These are phyloP conservation scores for Ochetophila trinervis DNA, from an alignment of 306 rosid species.

Conservation along the genomic window DNA sequence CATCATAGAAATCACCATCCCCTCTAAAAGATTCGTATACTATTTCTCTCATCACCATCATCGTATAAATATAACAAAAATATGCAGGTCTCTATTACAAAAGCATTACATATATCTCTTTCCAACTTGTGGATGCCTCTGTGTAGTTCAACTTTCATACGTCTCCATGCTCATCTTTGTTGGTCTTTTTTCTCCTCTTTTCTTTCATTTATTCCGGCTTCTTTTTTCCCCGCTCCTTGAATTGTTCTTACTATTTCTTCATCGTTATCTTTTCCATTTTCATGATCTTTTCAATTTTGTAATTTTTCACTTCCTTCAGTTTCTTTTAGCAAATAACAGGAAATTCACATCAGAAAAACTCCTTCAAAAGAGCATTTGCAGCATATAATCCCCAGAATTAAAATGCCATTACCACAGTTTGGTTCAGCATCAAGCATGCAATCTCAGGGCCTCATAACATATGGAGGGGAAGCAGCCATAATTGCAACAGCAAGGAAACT, in stretches of 20 bases:
- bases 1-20: not conserved
- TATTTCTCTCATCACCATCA: no score
- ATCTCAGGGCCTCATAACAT: constrained; percentile 31
- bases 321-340: constrained; percentile 26
- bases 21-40: not conserved
- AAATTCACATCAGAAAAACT: constrained; percentile 23
- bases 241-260: constrained; percentile 1
- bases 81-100: not conserved
- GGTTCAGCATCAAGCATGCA: constrained; percentile 21
- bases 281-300: constrained; percentile 15
- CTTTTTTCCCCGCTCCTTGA: constrained; percentile 7
- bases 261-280: constrained; percentile 2
- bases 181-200: constrained; percentile 20
- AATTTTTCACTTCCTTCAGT: constrained; percentile 11
- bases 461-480: constrained; percentile 22
- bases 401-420: constrained; percentile 15
- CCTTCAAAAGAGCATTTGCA: constrained; percentile 11
- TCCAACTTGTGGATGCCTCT: not conserved
- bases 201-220: constrained; percentile 9
- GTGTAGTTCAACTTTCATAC: not conserved
- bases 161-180: constrained; percentile 10
- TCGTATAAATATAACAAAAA: no score
- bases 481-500: constrained; percentile 8
- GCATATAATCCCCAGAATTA: constrained; percentile 21
- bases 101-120: not conserved